These are phyloP conservation scores for Teunomyces kruisii DNA, from an alignment of 805 yeast species.

Conservation along the genomic window DNA sequence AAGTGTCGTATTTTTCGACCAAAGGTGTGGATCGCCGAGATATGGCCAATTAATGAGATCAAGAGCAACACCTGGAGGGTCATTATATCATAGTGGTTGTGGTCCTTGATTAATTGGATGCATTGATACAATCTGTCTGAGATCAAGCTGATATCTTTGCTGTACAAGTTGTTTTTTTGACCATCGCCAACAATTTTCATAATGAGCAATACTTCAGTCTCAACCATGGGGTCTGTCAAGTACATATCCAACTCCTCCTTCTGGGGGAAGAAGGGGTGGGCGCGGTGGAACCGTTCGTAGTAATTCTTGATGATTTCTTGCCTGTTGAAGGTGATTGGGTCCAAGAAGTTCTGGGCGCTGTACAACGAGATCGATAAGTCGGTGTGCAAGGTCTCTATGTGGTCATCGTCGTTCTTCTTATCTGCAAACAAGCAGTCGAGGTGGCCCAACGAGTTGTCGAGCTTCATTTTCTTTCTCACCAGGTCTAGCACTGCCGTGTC, in stretches of 20 bases:
- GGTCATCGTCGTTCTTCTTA: background rate
- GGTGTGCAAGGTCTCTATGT: background rate
- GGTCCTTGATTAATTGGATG: slow-evolving; percentile 12
- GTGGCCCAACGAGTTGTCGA: slow-evolving; percentile 6
- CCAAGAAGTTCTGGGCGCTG: slow-evolving; percentile 16
- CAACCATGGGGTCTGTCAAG: slow-evolving; percentile 30
- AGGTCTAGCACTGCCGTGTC: slow-evolving; percentile 4
- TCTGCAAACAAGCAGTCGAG: slow-evolving; percentile 6
- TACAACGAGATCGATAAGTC: slow-evolving; percentile 2
- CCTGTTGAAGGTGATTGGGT: slow-evolving; percentile 14
- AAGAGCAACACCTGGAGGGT: slow-evolving; percentile 43
- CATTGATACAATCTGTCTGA: slow-evolving; percentile 20
- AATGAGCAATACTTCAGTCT: slow-evolving; percentile 42
- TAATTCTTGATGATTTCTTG: slow-evolving; percentile 20
- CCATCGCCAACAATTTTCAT: slow-evolving; percentile 55
- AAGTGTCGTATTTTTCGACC: slow-evolving; percentile 43
- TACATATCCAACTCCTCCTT: slow-evolving; percentile 31
- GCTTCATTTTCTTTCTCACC: slow-evolving; percentile 6
- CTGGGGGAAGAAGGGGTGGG: slow-evolving; percentile 52
- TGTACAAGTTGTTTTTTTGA: slow-evolving; percentile 26
- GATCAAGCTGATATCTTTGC: slow-evolving; percentile 11
- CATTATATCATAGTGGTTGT: slow-evolving; percentile 35
- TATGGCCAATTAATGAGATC: slow-evolving; percentile 46
- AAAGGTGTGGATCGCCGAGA: slow-evolving; percentile 51
- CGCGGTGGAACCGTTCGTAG: slow-evolving; percentile 37